Base-by-base conservation (phyloP, 2,329 filamentous ascomycete genomes). In the Aureobasidium zeae region DNA sequence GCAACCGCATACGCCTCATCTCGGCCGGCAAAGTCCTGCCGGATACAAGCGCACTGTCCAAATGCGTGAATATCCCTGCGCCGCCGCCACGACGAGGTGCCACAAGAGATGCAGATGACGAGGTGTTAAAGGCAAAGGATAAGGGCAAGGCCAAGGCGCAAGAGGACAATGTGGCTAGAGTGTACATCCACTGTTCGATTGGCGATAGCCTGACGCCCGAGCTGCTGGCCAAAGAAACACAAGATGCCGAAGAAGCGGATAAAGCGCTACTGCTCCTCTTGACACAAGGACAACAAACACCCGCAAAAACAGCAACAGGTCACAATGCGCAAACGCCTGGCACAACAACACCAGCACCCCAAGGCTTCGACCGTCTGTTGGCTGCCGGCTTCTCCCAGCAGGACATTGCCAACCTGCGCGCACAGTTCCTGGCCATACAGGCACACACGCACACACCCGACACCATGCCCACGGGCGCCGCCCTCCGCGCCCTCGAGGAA, bases 101-200 rank as follows among this genome's bases (percentile, higher is more conserved):
- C n/a, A n/a, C n/a, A n/a, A n/a, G n/a, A n/a, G 56, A 59, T 11
- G 56, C 57, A 39, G 39, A 52, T 26, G 55, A 61, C 45, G 49
- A 51, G 19, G 49, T 51, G 26, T 46, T 50, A 24, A 56, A 60
- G 48, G 12, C 21, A 20, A 58, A 61, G 52, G 55, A 51, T 29
- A 57, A 55, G 48, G 68, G 69, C 44, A 86, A 86, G 55, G 85
- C 83, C 34, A 93, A 91, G 54, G 66, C 67, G 48, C 4, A 72
- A 71, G 22, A 69, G 50, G 46, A 53, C 33, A 22, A 35, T 52
- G 57, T 57, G 16, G 68, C 70, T 26, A 74, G 82, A 32, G 76
- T 94, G 55, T 95, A 94, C 62, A 81, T 96, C 49, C 93, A 94
- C 68, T 96, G 89, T 71, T 89, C 86, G 51, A 84, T 96, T 47